These are phyloP conservation scores for Dothistroma pini DNA, from an alignment of 2,329 filamentous ascomycete species.

Conservation along the genomic window DNA sequence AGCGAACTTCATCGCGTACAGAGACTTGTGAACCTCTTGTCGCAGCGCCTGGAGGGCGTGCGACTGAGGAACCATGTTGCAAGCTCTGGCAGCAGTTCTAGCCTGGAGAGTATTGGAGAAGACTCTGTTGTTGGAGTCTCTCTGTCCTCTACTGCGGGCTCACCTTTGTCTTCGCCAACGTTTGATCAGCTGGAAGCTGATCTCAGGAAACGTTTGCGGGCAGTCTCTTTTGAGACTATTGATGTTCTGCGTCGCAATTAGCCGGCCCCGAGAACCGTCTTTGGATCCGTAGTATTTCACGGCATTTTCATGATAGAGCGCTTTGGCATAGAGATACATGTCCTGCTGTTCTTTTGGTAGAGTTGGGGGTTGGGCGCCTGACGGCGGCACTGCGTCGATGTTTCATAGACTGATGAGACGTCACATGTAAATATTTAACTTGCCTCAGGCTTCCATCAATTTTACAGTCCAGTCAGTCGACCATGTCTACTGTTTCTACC, in stretches of 20 bases:
- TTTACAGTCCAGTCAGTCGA: neutral
- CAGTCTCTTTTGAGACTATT: conserved; percentile 3
- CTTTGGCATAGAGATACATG: neutral
- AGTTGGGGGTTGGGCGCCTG: neutral
- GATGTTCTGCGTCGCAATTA: conserved; percentile 1
- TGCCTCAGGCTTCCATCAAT: neutral
- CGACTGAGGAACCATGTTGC: neutral
- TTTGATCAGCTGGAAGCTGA: conserved; percentile 5
- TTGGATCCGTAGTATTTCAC: neutral
- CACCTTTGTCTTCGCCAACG: neutral
- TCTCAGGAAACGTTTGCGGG: neutral
- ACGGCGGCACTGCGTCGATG: neutral
- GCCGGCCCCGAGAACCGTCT: neutral
- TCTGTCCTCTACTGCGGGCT: neutral
- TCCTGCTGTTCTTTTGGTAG: neutral
- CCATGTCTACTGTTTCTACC: neutral
- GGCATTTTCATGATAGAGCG: neutral
- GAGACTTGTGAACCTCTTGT: conserved; percentile 5
- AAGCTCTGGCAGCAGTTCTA: neutral
- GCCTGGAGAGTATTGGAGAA: neutral
- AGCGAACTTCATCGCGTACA: conserved; percentile 37
- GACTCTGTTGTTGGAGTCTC: neutral
- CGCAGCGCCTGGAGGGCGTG: neutral
- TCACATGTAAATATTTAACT: neutral
- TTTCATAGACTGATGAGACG: neutral